Evolutionary conservation across 345 rosid genomes (phyloP), one percentile per base, ranked within the genome.

Genomic region (Eucalyptus albens): DNA sequence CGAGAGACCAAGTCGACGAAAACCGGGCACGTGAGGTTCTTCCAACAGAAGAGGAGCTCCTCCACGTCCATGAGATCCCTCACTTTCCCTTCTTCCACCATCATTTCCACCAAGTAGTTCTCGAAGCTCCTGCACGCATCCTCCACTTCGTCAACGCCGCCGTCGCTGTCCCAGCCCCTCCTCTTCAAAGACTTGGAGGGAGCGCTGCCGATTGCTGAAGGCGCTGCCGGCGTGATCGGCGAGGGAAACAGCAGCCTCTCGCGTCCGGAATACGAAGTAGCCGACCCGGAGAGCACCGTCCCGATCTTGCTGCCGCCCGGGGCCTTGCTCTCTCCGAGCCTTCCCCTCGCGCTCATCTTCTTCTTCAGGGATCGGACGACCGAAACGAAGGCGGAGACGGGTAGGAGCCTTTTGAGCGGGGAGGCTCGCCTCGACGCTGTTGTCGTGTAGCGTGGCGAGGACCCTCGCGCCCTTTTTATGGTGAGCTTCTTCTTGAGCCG

Each of bases 111-210:
- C 91, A 97, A 92, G 91, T 97, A 97, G 89, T 94, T 95, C 93
- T 97, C 98, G 85, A 97, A 97, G 89, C 96, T 94, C 92, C 96
- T 94, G 89, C 99, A 97, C 14, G 97, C 97, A 89, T 95, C 98
- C 88, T 94, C 98, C 77, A 94, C 93, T 4, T 88, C 95, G 53
- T 90, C 93, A 42, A 91, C 88, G 12, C 91, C 93, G 11, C 86
- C 33, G 53, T 33, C 29, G 47, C 44, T 37, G 45, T 37, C 88
- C 88, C 88, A 77, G 7, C 47, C 83, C 45, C 47, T 37, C 47
- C 27, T 21, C 83, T 77, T 77, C 47, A 37, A 77, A 21, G 91
- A 90, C 87, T 86, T 33, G 5, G 42, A 50, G 42, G 53, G 55
- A 86, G 53, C 40, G 27, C 51, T 13, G 26, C 21, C 2, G 42